Conservation (phyloP, 805 yeast species). For the Hanseniaspora pseudoguilliermondii region DNA sequence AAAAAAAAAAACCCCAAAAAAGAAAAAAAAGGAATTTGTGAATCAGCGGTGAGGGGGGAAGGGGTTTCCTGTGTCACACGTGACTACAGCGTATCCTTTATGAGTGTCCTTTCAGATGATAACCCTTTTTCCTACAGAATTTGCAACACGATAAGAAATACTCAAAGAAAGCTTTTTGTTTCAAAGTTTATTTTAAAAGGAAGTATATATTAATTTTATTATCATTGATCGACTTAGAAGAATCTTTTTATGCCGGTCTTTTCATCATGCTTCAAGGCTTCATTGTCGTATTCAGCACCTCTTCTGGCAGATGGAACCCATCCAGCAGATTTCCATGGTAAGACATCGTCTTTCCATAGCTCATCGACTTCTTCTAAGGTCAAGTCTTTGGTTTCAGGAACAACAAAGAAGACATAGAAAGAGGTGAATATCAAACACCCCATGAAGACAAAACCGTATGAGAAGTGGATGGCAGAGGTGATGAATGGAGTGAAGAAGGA, state of each 20-base stretch:
- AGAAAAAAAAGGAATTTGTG: too few relatives aligned
- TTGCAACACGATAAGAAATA: too few relatives aligned
- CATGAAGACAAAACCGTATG: conserved; percentile 49
- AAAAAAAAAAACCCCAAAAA: too few relatives aligned
- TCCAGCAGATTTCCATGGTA: conserved; percentile 34
- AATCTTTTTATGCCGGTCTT: conserved; percentile 14
- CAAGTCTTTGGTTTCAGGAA: conserved; percentile 67
- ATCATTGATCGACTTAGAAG: not conserved
- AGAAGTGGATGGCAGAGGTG: conserved; percentile 48
- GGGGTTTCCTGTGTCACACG: too few relatives aligned
- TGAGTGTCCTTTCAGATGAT: too few relatives aligned
- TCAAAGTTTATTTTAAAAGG: too few relatives aligned
- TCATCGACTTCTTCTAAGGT: conserved; percentile 70
- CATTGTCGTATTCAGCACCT: conserved; percentile 6
- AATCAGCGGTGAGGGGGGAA: too few relatives aligned
- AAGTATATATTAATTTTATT: not conserved
- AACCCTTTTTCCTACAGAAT: too few relatives aligned
- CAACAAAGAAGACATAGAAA: conserved; percentile 55
- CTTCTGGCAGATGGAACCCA: conserved; percentile 35
- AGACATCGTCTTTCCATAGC: conserved; percentile 32
- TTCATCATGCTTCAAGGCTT: conserved; percentile 12
- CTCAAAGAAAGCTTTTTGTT: too few relatives aligned
- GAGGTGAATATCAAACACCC: conserved; percentile 43
- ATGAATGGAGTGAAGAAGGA: conserved; percentile 62
- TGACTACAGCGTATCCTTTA: too few relatives aligned